These are phyloP conservation scores for Cyberlindnera japonica DNA, from an alignment of 805 yeast species.

Conservation along the genomic window DNA sequence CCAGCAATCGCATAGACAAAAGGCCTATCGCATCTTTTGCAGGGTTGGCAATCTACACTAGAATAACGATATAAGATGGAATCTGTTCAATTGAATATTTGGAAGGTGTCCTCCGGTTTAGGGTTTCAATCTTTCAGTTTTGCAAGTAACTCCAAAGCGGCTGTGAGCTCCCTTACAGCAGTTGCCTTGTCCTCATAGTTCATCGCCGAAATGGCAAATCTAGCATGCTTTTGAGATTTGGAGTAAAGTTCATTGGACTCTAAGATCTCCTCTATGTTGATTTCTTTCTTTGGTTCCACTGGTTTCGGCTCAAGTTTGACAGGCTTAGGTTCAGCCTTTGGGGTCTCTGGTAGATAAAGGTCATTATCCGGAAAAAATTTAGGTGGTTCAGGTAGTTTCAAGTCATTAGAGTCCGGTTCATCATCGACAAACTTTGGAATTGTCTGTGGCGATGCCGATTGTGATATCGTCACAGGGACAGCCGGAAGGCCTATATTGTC, in stretches of 20 bases:
- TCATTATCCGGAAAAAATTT: background rate
- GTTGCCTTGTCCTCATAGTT: slow-evolving; percentile 72
- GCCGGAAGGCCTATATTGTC: slow-evolving; percentile 19
- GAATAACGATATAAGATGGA: no score
- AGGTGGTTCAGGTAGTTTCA: slow-evolving; percentile 15
- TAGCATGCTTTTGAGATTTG: slow-evolving; percentile 64
- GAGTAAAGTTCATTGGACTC: slow-evolving; percentile 52
- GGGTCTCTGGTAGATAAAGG: background rate
- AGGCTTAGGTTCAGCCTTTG: slow-evolving; percentile 6
- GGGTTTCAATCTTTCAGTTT: slow-evolving; percentile 6
- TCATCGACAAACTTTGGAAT: slow-evolving; percentile 4
- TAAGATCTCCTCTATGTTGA: slow-evolving; percentile 46
- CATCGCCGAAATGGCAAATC: slow-evolving; percentile 74
- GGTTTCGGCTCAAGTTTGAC: background rate
- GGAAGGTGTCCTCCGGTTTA: no score
- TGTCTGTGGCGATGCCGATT: slow-evolving; percentile 2
- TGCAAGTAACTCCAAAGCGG: slow-evolving; percentile 45
- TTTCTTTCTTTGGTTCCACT: slow-evolving; percentile 7
- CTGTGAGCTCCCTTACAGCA: slow-evolving; percentile 56
- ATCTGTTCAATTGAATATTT: no score
- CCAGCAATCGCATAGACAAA: no score
- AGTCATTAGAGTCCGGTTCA: background rate
- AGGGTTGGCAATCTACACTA: no score
- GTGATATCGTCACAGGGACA: slow-evolving; percentile 9
- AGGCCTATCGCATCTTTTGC: no score